Evolutionary conservation across 163 green algal species (phyloP).

Genomic region (Scenedesmus sp.): DNA sequence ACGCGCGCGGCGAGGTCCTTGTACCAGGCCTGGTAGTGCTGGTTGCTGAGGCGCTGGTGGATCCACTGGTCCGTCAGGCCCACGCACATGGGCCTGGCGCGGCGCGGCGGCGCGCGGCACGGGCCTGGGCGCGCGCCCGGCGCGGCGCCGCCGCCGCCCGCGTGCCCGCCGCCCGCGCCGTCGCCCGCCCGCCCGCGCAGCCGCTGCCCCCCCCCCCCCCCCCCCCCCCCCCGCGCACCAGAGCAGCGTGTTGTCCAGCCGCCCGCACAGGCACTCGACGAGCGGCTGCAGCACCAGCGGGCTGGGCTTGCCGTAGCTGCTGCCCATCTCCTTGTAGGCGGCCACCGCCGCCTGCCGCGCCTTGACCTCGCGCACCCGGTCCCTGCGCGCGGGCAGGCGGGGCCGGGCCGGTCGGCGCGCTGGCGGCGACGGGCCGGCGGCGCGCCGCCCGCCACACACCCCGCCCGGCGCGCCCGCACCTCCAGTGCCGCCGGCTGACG

Average conservation of each 20-base stretch:
- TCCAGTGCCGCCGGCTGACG: slow-evolving; percentile 4
- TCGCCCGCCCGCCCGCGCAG: no score
- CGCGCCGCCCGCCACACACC: no score
- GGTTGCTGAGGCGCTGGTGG: slow-evolving; percentile 72
- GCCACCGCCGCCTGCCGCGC: slow-evolving; percentile 18
- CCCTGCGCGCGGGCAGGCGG: background rate
- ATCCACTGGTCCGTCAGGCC: slow-evolving; percentile 91
- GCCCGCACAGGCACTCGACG: slow-evolving; percentile 36
- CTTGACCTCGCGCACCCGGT: background rate
- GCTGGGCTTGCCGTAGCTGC: slow-evolving; percentile 82
- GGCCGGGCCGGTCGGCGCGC: no score
- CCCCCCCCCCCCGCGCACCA: slow-evolving; percentile 29
- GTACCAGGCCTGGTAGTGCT: slow-evolving; percentile 69
- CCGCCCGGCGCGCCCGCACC: no score
- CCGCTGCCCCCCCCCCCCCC: no score
- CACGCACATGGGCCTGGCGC: slow-evolving; percentile 81
- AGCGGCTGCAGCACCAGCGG: slow-evolving; percentile 76
- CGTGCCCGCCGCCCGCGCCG: no score
- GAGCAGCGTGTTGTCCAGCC: slow-evolving; percentile 19
- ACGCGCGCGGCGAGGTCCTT: slow-evolving; percentile 30
- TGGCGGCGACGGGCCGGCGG: no score
- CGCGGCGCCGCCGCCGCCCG: no score
- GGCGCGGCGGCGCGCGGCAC: no score
- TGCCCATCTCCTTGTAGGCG: slow-evolving; percentile 75
- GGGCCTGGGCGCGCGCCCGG: no score